These are phyloP conservation scores for Heliamphora exappendiculata DNA, from an alignment of 148 eudicot species.

Conservation along the genomic window DNA sequence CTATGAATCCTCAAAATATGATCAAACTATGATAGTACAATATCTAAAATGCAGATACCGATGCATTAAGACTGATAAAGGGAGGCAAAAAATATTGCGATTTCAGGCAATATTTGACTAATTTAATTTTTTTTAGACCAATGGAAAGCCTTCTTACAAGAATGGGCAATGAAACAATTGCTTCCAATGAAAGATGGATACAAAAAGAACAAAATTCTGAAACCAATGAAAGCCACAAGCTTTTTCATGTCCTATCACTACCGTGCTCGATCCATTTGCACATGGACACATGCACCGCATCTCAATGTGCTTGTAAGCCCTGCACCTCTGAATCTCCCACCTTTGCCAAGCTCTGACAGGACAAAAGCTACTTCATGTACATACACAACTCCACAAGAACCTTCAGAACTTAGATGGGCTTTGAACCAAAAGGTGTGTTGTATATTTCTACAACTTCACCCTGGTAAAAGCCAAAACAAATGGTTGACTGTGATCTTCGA, in stretches of 20 bases:
- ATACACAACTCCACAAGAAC: slow-evolving; percentile 9
- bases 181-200: not conserved
- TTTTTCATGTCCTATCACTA: slow-evolving; percentile 12
- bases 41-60: not conserved
- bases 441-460: slow-evolving; percentile 46
- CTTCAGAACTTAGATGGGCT: slow-evolving; percentile 19
- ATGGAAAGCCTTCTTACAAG: slow-evolving; percentile 3
- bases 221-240: slow-evolving; percentile 23
- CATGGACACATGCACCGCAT: slow-evolving; percentile 26
- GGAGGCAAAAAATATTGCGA: not conserved
- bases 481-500: slow-evolving; percentile 13
- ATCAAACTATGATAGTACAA: not conserved
- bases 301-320: slow-evolving; percentile 20
- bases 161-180: slow-evolving; percentile 11
- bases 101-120: not conserved
- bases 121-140: not conserved
- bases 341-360: not conserved
- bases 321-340: not conserved
- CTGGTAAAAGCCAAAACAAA: slow-evolving; percentile 21
- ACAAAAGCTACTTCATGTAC: slow-evolving; percentile 18
- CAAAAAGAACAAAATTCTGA: not conserved
- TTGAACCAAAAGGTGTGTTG: slow-evolving; percentile 30
- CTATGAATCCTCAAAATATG: not conserved
- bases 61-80: not conserved
- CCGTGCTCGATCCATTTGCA: slow-evolving; percentile 4